Evolutionary conservation across 2,329 filamentous ascomycete species (phyloP).

Genomic region (Tolypocladium tundrense): DNA sequence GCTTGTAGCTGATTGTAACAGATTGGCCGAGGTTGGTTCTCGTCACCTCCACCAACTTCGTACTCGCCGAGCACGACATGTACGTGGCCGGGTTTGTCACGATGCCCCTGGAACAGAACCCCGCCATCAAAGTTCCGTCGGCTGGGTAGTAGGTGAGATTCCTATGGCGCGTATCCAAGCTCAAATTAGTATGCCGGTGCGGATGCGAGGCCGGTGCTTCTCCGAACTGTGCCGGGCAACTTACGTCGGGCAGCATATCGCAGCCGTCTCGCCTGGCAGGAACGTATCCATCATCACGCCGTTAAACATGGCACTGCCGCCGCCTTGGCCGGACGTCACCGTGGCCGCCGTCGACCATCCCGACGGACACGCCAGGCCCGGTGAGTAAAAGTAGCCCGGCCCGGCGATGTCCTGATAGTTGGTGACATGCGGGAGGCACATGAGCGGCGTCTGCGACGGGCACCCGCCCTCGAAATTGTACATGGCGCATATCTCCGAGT

Average conservation of each 20-base stretch:
- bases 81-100: background rate
- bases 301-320: background rate
- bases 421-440: slow-evolving; percentile 1
- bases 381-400: background rate
- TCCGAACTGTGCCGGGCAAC: background rate
- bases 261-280: background rate
- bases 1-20: background rate
- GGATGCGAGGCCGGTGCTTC: background rate
- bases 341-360: background rate
- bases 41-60: background rate
- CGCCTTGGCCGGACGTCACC: background rate
- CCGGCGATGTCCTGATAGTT: background rate
- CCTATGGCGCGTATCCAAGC: background rate
- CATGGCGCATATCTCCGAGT: slow-evolving; percentile 1
- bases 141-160: background rate
- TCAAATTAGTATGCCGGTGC: background rate
- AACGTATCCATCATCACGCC: background rate
- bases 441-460: background rate
- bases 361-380: background rate
- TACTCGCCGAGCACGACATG: background rate
- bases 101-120: background rate
- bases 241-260: background rate
- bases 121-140: background rate
- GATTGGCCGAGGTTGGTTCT: background rate
- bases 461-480: background rate